Percentiles rank a stretch among this genome's conserved stretches.
phyloP scores from a whole-genome alignment of 208 protist species.

The Trypanosoma conorhini region DNA sequence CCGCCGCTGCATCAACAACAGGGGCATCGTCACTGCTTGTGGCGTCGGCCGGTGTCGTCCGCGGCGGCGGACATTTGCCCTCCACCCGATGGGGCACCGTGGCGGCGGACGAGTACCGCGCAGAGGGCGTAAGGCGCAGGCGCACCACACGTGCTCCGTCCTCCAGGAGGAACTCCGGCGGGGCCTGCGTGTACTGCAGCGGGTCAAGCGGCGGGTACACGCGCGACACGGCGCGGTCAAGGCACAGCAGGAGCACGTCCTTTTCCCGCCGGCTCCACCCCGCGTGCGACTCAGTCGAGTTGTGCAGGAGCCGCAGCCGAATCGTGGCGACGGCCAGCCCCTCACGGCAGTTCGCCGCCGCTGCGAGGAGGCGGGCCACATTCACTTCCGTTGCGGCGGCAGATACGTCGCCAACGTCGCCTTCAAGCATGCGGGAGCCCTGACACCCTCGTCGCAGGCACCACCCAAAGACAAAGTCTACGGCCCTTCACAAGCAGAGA shows the following conservation, averaged over 20 bases:
- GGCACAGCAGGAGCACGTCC: constrained; percentile 63
- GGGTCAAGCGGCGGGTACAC: constrained; percentile 74
- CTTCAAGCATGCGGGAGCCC: constrained; percentile 7
- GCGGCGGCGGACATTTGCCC: not conserved
- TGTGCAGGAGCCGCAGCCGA: constrained; percentile 4
- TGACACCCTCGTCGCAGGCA: not conserved
- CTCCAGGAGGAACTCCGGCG: constrained; percentile 8
- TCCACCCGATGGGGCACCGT: constrained; percentile 23
- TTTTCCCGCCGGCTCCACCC: constrained; percentile 22
- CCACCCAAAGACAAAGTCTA: too few relatives aligned
- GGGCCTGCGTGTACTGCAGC: constrained; percentile 39
- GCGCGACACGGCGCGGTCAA: constrained; percentile 72
- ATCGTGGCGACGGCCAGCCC: not conserved
- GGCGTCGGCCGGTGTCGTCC: not conserved
- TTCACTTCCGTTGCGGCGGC: constrained; percentile 15
- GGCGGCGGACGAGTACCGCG: constrained; percentile 5
- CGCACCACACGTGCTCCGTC: not conserved
- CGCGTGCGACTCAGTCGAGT: not conserved
- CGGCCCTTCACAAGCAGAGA: too few relatives aligned
- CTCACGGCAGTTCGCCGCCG: constrained; percentile 9
- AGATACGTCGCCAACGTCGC: constrained; percentile 13
- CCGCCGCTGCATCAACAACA: constrained; percentile 24
- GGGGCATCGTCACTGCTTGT: constrained; percentile 34
- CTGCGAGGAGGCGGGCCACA: constrained; percentile 22
- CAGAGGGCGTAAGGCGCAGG: constrained; percentile 3